Percentiles rank a stretch among this genome's conserved stretches.
Evolutionary conservation across 345 rosid genomes (phyloP).

Genomic region (Pistacia atlantica): DNA sequence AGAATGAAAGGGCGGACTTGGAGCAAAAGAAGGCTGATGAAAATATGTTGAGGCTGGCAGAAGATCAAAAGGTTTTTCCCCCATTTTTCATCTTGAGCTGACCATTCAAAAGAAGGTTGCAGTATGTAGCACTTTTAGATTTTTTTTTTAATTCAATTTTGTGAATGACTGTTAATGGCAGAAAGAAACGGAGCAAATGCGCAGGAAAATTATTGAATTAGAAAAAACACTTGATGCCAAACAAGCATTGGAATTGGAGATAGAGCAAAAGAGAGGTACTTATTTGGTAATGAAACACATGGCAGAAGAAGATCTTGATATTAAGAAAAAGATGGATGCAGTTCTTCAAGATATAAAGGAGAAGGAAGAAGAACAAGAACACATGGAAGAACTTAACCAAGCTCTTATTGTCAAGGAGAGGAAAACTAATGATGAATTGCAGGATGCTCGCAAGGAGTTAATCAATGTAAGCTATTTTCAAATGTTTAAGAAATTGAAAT

Average conservation of each 20-base stretch:
- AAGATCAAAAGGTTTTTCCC: constrained; percentile 60
- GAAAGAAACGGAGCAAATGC: constrained; percentile 66
- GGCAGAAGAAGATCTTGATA: constrained; percentile 46
- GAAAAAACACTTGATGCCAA: constrained; percentile 58
- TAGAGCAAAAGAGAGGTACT: constrained; percentile 65
- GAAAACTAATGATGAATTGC: constrained; percentile 56
- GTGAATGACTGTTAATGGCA: constrained; percentile 32
- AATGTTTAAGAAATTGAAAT: too few species aligned
- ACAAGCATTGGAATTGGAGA: constrained; percentile 77
- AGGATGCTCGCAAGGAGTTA: constrained; percentile 70
- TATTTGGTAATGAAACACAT: constrained; percentile 67
- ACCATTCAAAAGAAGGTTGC: constrained; percentile 2
- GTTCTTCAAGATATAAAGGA: constrained; percentile 45
- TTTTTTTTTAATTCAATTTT: not conserved
- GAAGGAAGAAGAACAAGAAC: constrained; percentile 56
- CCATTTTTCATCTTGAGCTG: not conserved
- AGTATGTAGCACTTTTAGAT: constrained; percentile 7
- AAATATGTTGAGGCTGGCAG: constrained; percentile 53
- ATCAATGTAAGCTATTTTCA: constrained; percentile 40
- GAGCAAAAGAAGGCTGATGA: constrained; percentile 78
- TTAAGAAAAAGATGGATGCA: constrained; percentile 42
- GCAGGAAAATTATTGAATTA: constrained; percentile 46
- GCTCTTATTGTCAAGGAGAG: constrained; percentile 52
- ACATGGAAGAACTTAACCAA: constrained; percentile 43
- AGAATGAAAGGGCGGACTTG: constrained; percentile 68